Percentiles rank a stretch among this genome's conserved stretches.
These are phyloP conservation scores for Azolla pinnata DNA, from an alignment of 75 land plant genomes.

Conservation along the genomic window DNA sequence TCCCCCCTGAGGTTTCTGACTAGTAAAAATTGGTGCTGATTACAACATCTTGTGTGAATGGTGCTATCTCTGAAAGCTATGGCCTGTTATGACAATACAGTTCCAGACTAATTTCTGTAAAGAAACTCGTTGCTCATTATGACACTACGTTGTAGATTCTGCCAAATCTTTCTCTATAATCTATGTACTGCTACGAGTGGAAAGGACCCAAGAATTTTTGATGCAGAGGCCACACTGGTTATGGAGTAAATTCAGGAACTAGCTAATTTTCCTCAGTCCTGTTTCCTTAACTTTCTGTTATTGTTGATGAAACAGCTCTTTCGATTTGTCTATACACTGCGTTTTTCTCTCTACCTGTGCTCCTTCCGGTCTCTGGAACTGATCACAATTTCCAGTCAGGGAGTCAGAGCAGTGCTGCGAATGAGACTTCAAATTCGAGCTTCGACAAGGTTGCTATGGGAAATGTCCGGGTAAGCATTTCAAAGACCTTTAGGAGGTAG, in stretches of 20 bases:
- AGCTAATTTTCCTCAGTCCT: neutral
- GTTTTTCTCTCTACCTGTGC: conserved; percentile 49
- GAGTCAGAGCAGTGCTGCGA: neutral
- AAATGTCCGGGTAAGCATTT: conserved; percentile 60
- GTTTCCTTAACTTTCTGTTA: neutral
- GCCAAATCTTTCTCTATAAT: too few relatives aligned
- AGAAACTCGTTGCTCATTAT: too few relatives aligned
- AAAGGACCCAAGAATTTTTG: too few relatives aligned
- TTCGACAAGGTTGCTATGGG: conserved; percentile 78
- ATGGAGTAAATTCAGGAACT: neutral
- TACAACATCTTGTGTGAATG: too few relatives aligned
- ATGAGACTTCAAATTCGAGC: conserved; percentile 16
- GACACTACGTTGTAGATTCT: too few relatives aligned
- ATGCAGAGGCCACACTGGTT: neutral
- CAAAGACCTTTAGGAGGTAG: too few relatives aligned
- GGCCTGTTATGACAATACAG: too few relatives aligned
- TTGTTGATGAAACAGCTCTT: conserved; percentile 25
- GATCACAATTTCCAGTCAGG: conserved; percentile 14
- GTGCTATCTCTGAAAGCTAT: too few relatives aligned
- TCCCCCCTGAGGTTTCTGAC: too few relatives aligned
- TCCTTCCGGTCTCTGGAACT: conserved; percentile 59
- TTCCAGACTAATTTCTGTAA: too few relatives aligned
- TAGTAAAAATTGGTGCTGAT: too few relatives aligned
- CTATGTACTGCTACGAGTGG: too few relatives aligned
- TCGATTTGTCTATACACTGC: conserved; percentile 57